Conservation (phyloP, 495 filamentous ascomycete species). For the Neurospora sp. region DNA sequence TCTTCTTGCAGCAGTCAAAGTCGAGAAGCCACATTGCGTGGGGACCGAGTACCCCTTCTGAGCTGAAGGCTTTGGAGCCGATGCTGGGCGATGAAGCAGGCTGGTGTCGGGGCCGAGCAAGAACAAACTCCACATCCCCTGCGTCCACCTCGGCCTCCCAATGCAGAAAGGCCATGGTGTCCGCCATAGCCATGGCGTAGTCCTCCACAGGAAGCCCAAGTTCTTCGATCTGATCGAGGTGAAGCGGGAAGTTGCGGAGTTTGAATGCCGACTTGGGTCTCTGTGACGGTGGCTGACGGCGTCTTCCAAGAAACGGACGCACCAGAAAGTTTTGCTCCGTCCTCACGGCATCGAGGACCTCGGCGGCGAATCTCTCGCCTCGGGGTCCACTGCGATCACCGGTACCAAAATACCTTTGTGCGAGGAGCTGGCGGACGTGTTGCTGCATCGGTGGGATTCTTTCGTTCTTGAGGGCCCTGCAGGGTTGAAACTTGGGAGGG, state of each 20-base stretch:
- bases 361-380: not conserved
- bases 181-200: conserved; percentile 29
- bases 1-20: conserved; percentile 30
- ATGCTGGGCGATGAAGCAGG: not conserved
- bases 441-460: conserved; percentile 30
- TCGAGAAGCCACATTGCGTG: conserved; percentile 36
- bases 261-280: conserved; percentile 9
- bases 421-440: conserved; percentile 15
- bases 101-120: conserved; percentile 17
- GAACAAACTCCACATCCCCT: conserved; percentile 43
- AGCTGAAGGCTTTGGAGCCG: not conserved
- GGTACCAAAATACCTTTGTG: not conserved
- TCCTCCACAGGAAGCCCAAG: conserved; percentile 18
- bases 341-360: not conserved
- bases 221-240: conserved; percentile 37
- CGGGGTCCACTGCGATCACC: no score
- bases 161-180: conserved; percentile 35
- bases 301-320: conserved; percentile 35
- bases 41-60: conserved; percentile 3
- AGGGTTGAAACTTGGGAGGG: conserved; percentile 11
- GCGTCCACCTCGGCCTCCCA: conserved; percentile 35
- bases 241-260: conserved; percentile 38
- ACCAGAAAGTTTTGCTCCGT: conserved; percentile 34
- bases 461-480: conserved; percentile 29
- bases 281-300: not conserved